Evolutionary conservation across 768 basidiomycete genomes (phyloP), one percentile per base, ranked within the genome.

Genomic region (Mycena metata): DNA sequence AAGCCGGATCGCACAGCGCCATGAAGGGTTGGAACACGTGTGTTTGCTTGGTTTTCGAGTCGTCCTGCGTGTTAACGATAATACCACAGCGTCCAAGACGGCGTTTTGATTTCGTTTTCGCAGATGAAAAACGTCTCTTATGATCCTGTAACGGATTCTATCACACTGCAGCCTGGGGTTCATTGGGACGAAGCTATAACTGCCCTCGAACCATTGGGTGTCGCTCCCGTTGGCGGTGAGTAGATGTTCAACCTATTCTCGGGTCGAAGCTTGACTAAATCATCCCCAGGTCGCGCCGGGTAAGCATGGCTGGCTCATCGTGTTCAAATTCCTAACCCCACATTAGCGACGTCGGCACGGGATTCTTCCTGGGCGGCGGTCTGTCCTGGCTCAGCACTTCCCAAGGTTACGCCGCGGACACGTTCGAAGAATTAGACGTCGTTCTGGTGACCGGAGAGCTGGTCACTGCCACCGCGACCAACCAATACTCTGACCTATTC

Each of bases 351-450:
- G 80, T 84, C 15, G 83, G 83, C 19, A 82, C 83, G 2, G 84
- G 83, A 3, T 73, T 84, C 26, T 79, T 85, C 15, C 78, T 84
- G 16, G 84, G 84, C 13, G 83, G 84, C 11, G 84, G 84, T 12
- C 66, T 83, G 5, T 83, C 80, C 61, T 83, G 77, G 67, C 75
- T 85, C 6, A 77, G 82, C 24, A 76, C 80, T 2, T 78, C 80
- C 51, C 70, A 80, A 64, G 84, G 84, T 13, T 84, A 79, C 72
- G 81, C 81, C 16, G 75, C 81, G 0, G 83, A 84, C 64, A 71
- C 72, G 11, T 77, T 78, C 62, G 77, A 77, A 35, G 81, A 80
- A 52, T 71, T 81, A 19, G 84, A 85, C 63, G 81, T 85, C 15
- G 83, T 85, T 17, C 76, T 84, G 16, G 82, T 82, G 6, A 79